A percentile compares a stretch with the other conserved stretches of the same genome.
These are phyloP conservation scores for Echeveria elegans DNA, from an alignment of 164 flowering plant genomes.

Conservation along the genomic window DNA sequence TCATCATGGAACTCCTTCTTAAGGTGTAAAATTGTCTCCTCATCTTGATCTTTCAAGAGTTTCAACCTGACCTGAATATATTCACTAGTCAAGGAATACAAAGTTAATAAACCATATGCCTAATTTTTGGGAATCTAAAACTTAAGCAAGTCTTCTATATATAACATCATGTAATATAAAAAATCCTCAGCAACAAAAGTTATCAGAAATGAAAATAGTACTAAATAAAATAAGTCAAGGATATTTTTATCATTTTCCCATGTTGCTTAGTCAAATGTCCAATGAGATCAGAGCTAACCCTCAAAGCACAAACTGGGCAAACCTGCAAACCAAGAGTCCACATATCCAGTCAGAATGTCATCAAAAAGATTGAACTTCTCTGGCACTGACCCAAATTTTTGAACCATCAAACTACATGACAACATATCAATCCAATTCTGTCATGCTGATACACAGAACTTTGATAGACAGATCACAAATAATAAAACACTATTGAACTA, in stretches of 20 bases:
- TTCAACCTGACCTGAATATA: conserved; percentile 30
- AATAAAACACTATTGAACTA: too few species aligned
- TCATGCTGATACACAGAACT: neutral
- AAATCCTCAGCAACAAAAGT: neutral
- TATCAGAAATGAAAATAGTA: neutral
- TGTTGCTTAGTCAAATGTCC: conserved; percentile 41
- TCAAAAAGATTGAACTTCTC: neutral
- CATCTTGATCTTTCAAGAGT: conserved; percentile 18
- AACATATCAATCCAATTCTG: neutral
- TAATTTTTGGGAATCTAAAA: neutral
- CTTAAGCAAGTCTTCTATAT: neutral
- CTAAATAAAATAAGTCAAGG: conserved; percentile 23
- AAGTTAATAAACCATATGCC: neutral
- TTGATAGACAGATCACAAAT: too few species aligned
- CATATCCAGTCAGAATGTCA: neutral
- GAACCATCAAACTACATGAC: neutral
- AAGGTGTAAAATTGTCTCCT: conserved; percentile 17
- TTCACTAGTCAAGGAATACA: conserved; percentile 35
- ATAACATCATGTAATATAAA: too few species aligned
- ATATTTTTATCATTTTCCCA: conserved; percentile 37
- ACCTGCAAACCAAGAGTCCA: neutral
- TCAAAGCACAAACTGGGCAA: conserved; percentile 10
- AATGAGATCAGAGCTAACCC: conserved; percentile 35
- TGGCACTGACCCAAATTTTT: neutral
- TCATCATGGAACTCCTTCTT: conserved; percentile 31